Percentiles rank a stretch among this genome's conserved stretches.
phyloP scores from a whole-genome alignment of 768 basidiomycete species.

The Hericium rajendrae region DNA sequence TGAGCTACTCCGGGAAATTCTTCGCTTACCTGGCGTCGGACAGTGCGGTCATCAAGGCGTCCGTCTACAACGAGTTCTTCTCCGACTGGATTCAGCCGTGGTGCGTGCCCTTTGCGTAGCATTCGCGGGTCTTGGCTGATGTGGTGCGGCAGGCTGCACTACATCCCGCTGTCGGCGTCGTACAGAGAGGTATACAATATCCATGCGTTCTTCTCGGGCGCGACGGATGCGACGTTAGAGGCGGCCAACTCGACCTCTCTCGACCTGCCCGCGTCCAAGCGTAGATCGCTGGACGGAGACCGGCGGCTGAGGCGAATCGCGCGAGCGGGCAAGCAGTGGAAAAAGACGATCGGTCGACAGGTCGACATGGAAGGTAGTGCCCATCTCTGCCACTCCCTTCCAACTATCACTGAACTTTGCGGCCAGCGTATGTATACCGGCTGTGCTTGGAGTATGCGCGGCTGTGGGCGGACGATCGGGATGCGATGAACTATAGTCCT shows the following conservation, averaged over 20 bases:
- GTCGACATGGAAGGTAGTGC: constrained; percentile 87
- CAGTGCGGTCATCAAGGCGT: constrained; percentile 83
- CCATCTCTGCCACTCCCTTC: constrained; percentile 1
- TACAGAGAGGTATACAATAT: constrained; percentile 94
- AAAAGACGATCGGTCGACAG: constrained; percentile 67
- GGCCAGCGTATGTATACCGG: constrained; percentile 74
- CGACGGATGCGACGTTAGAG: constrained; percentile 48
- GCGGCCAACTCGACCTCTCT: constrained; percentile 40
- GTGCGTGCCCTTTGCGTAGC: constrained; percentile 26
- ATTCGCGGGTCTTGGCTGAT: not conserved
- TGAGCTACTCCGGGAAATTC: constrained; percentile 90
- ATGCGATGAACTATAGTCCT: constrained; percentile 43
- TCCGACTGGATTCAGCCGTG: constrained; percentile 91
- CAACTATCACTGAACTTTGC: constrained; percentile 5
- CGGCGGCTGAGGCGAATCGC: constrained; percentile 72
- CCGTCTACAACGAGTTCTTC: constrained; percentile 87
- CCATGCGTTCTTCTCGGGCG: constrained; percentile 86
- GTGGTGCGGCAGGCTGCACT: constrained; percentile 65
- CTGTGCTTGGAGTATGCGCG: constrained; percentile 85
- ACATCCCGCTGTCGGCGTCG: constrained; percentile 78
- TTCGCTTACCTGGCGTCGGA: constrained; percentile 80
- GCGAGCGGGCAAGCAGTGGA: constrained; percentile 89
- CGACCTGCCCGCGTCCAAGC: constrained; percentile 23
- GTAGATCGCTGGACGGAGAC: constrained; percentile 51
- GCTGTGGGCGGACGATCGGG: constrained; percentile 77